Base-by-base conservation (phyloP, 2,329 filamentous ascomycete species). In the Aspergillus sp. region DNA sequence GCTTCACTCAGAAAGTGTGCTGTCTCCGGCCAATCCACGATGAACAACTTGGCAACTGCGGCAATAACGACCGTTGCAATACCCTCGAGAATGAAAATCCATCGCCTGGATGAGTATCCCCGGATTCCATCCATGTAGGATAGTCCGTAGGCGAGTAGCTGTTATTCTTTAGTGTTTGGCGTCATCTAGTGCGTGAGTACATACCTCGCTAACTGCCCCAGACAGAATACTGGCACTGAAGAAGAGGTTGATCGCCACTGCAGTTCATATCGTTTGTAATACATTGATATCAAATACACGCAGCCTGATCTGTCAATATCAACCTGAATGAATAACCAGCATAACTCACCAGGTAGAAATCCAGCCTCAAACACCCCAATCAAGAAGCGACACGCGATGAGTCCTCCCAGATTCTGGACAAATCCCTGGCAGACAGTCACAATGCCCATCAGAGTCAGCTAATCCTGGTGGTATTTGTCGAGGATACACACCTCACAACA, bases 51-150 rank as follows among this genome's bases (percentile, higher is more conserved):
- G 9, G 79, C 68, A 5, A 67, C 53, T 4, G 75, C 53, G 7
- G 76, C 73, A 1, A 74, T 37, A 2, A 73, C 39, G 6, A 78
- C 60, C 0, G 76, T 79, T 9, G 66, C 55, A 27, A 74, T 58
- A 4, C 74, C 75, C 54, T 79, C 74, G 5, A 70, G 55, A 34
- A 75, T 71, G 53, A 76, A 75, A 31, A 76, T 70, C 72, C 71
- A 74, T 13, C 68, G 62, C 70, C 70, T 72, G 11, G 64, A 57
- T 33, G 47, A 52, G 41, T 68, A 68, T 7, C 69, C 69, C 7
- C 56, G 60, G 11, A 61, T 49, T 0, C 70, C 71, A 30, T 70
- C 59, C 57, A 74, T 64, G 34, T 66, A 53, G 26, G 60, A 56
- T 43, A 72, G 66, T 1, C 60, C 68, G 42, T 68, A 71, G 1